These are phyloP conservation scores for Leccinum angustisporum DNA, from an alignment of 1,284 basidiomycete genomes.

Conservation along the genomic window DNA sequence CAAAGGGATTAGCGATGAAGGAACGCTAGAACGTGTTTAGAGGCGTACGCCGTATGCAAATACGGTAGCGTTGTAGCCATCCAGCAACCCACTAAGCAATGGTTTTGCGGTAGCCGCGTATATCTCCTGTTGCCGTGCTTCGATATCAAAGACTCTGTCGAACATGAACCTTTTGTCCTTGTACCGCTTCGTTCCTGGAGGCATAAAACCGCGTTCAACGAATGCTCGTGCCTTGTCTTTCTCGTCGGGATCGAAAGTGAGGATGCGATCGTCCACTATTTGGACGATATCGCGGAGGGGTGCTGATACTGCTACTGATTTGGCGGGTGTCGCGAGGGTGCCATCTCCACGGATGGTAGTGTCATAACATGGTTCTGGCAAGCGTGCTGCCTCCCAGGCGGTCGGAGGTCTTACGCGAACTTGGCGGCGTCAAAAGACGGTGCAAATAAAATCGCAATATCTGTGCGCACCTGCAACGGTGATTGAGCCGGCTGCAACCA, in stretches of 20 bases:
- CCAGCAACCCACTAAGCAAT: conserved; percentile 77
- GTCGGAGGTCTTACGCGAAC: conserved; percentile 92
- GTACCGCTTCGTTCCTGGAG: conserved; percentile 85
- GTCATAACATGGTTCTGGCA: conserved; percentile 72
- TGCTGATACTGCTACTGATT: conserved; percentile 48
- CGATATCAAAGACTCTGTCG: conserved; percentile 84
- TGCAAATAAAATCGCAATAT: background rate
- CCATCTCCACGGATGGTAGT: conserved; percentile 78
- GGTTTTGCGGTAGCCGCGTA: conserved; percentile 85
- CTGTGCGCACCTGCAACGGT: conserved; percentile 71
- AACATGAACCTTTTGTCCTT: conserved; percentile 96
- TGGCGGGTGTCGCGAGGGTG: conserved; percentile 68
- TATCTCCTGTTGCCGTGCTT: conserved; percentile 80
- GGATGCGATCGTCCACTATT: conserved; percentile 80
- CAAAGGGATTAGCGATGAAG: conserved; percentile 19
- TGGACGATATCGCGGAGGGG: conserved; percentile 74
- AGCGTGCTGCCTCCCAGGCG: conserved; percentile 75
- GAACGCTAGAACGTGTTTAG: conserved; percentile 5
- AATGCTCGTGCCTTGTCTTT: conserved; percentile 75
- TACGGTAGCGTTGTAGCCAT: conserved; percentile 95
- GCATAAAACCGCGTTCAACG: conserved; percentile 75
- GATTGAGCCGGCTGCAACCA: conserved; percentile 84
- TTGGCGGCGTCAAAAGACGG: conserved; percentile 34
- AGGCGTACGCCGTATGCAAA: conserved; percentile 92
- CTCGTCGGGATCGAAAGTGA: conserved; percentile 96